Evolutionary conservation across 768 basidiomycete species (phyloP).

Genomic region (Phlegmacium glaucopus): DNA sequence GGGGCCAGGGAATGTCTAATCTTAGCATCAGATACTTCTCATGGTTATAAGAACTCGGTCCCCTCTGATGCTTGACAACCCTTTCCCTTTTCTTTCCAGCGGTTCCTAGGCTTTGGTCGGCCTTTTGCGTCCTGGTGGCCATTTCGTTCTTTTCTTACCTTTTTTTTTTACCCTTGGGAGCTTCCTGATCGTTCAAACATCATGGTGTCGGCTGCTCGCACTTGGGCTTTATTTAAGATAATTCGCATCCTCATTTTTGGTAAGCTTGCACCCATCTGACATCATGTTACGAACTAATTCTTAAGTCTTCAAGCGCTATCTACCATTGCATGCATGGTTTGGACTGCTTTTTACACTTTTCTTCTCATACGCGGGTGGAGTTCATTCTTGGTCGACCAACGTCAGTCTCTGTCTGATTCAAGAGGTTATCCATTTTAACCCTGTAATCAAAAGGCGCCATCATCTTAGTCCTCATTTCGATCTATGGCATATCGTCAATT

Average conservation of each 20-base stretch:
- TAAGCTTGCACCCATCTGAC: constrained; percentile 15
- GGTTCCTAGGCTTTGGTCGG: constrained; percentile 8
- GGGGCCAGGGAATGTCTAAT: neutral
- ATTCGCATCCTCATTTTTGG: constrained; percentile 32
- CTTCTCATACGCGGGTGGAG: constrained; percentile 34
- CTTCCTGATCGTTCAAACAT: constrained; percentile 10
- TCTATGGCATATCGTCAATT: constrained; percentile 30
- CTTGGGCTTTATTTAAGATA: constrained; percentile 30
- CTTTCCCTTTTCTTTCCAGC: constrained; percentile 15
- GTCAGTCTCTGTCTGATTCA: constrained; percentile 18
- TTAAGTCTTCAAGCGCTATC: constrained; percentile 22
- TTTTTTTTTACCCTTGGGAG: constrained; percentile 8
- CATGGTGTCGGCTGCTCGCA: constrained; percentile 20
- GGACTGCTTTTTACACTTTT: constrained; percentile 29
- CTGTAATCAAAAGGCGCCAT: constrained; percentile 25
- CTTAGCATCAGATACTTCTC: neutral
- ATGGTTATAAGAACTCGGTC: neutral
- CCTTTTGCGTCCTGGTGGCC: constrained; percentile 28
- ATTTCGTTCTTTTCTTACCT: constrained; percentile 19
- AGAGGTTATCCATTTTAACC: neutral
- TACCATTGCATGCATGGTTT: constrained; percentile 28
- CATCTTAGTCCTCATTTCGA: constrained; percentile 25
- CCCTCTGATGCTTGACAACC: constrained; percentile 7
- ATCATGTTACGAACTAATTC: neutral
- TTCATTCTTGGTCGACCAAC: constrained; percentile 27